A percentile compares a stretch with the other conserved stretches of the same genome.
phyloP scores from a whole-genome alignment of 2,329 filamentous ascomycete genomes.

The Aspergillus sp. region DNA sequence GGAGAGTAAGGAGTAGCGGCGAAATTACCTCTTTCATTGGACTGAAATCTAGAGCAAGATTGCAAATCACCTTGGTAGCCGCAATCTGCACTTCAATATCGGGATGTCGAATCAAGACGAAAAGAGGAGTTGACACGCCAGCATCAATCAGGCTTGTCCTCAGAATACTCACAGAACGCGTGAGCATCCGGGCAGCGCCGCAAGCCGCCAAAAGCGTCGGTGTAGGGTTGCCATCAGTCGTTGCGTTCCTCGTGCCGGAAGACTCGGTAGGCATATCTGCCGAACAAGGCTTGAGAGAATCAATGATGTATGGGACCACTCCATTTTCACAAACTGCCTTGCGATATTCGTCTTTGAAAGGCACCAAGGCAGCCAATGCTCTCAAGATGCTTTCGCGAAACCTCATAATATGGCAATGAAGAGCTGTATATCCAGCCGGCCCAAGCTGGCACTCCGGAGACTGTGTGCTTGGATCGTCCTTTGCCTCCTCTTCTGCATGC shows the following conservation, averaged over 20 bases:
- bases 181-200: conserved; percentile 77
- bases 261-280: conserved; percentile 32
- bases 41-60: conserved; percentile 85
- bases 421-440: conserved; percentile 63
- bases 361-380: conserved; percentile 79
- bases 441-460: conserved; percentile 58
- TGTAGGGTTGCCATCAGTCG: conserved; percentile 74
- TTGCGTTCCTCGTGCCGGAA: conserved; percentile 38
- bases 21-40: conserved; percentile 77
- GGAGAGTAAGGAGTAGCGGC: not conserved
- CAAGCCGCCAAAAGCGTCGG: conserved; percentile 84
- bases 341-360: conserved; percentile 80
- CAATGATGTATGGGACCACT: conserved; percentile 79
- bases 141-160: conserved; percentile 87
- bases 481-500: conserved; percentile 48
- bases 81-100: conserved; percentile 82
- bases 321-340: conserved; percentile 82
- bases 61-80: conserved; percentile 81
- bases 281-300: conserved; percentile 70
- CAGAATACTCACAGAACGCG: conserved; percentile 81
- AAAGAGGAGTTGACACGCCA: conserved; percentile 76
- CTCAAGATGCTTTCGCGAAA: conserved; percentile 76
- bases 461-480: conserved; percentile 26
- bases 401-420: conserved; percentile 70
- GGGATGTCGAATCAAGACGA: conserved; percentile 73